A percentile compares a stretch with the other conserved stretches of the same genome.
Conservation (phyloP, 1,284 basidiomycete species). For the Cryptococcus deneoformans region DNA sequence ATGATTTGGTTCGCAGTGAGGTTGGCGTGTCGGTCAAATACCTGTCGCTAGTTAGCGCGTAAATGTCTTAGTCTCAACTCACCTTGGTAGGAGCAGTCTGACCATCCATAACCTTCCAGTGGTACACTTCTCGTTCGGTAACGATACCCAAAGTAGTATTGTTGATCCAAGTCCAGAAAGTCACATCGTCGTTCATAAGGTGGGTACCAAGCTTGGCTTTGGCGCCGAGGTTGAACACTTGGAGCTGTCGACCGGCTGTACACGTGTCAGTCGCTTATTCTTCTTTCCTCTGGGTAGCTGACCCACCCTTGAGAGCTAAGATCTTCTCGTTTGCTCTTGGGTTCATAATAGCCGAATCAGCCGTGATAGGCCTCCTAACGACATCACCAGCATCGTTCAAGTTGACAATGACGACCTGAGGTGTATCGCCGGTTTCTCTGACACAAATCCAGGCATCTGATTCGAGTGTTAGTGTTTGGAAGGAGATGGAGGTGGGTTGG, state of each 20-base stretch:
- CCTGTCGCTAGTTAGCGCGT: conserved; percentile 64
- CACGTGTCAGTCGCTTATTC: not conserved
- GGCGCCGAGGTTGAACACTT: conserved; percentile 97
- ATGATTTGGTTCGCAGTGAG: conserved; percentile 96
- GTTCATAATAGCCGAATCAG: conserved; percentile 99
- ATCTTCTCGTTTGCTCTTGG: conserved; percentile 80
- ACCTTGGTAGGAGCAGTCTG: conserved; percentile 45
- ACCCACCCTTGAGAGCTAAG: conserved; percentile 85
- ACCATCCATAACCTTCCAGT: conserved; percentile 69
- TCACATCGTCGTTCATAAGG: conserved; percentile 88
- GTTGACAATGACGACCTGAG: conserved; percentile 97
- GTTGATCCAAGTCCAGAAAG: conserved; percentile 99
- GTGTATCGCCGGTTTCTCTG: conserved; percentile 62
- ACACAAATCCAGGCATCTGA: conserved; percentile 93
- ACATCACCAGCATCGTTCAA: conserved; percentile 94
- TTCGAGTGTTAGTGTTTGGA: conserved; percentile 94
- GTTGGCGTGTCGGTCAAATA: conserved; percentile 96
- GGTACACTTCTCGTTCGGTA: conserved; percentile 89
- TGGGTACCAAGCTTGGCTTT: conserved; percentile 99
- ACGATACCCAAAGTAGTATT: conserved; percentile 91
- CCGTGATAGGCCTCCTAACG: conserved; percentile 92
- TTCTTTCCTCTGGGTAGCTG: not conserved
- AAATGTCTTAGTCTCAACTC: conserved; percentile 1
- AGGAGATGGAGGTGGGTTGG: conserved; percentile 94
- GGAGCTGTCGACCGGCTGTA: conserved; percentile 85